Base-by-base conservation (phyloP, 2,329 filamentous ascomycete species). In the Claviceps capensis region DNA sequence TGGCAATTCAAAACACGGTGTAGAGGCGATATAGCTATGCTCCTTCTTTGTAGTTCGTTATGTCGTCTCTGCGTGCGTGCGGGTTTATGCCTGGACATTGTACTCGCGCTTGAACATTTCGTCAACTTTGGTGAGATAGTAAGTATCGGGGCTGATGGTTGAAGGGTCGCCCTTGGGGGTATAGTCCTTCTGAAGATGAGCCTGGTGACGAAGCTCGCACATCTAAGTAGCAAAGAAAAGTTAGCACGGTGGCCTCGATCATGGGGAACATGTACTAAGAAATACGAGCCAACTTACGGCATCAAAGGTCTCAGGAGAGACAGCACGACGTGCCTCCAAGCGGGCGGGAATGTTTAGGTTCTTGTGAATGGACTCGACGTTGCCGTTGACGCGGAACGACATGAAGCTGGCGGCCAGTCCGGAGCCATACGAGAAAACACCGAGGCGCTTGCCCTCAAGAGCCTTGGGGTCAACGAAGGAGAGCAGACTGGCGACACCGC, bases 91-190 rank as follows among this genome's bases (percentile, higher is more conserved):
- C 78, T 90, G 86, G 72, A 90, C 66, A 52, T 76, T 71, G 70
- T 93, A 93, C 65, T 79, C 78, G 62, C 87, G 81, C 73, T 85
- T 83, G 82, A 87, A 93, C 85, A 88, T 88, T 61, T 88, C 85
- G 63, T 93, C 86, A 47, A 93, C 78, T 67, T 83, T 82, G 64
- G 80, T 81, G 54, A 93, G 77, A 72, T 90, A 93, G 74, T 91
- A 93, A 22, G 82, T 81, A 54, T 81, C 83, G 54, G 77, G 70
- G 55, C 67, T 65, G 53, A 93, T 77, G 59, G 79, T 85, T 46
- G 85, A 83, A 30, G 75, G 63, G 50, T 81, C 81, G 53, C 87
- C 87, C 62, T 75, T 68, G 55, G 87, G 87, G 57, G 73, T 79
- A 72, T 80, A 93, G 72, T 81, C 73, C 75, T 90, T 91, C 75